These are phyloP conservation scores for Colletotrichum sansevieriae DNA, from an alignment of 2,329 filamentous ascomycete genomes.

Conservation along the genomic window DNA sequence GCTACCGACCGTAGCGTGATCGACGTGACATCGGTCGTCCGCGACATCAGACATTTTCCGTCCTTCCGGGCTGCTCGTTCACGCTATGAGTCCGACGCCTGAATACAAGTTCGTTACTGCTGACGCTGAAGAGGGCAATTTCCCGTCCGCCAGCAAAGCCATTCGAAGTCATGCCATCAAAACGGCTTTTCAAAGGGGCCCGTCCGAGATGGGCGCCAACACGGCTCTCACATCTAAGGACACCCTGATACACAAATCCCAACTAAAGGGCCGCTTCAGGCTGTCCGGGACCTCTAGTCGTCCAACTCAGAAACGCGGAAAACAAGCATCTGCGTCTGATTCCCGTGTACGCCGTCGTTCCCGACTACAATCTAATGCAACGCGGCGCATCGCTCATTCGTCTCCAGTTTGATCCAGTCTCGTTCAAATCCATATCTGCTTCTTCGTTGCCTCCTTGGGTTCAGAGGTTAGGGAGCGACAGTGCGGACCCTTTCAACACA, in stretches of 20 bases:
- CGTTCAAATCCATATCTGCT: neutral
- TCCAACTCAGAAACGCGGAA: neutral
- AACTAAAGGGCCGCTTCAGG: constrained; percentile 40
- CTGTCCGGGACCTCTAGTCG: neutral
- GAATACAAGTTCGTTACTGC: constrained; percentile 41
- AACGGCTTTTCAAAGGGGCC: constrained; percentile 36
- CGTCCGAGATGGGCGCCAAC: constrained; percentile 16
- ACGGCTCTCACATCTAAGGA: constrained; percentile 22
- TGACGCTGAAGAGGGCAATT: constrained; percentile 9
- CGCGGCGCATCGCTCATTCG: neutral
- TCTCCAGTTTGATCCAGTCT: neutral
- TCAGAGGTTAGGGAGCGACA: constrained; percentile 26
- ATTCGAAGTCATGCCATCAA: constrained; percentile 41
- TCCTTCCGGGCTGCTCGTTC: no score
- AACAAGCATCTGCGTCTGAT: neutral
- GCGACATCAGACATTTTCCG: no score
- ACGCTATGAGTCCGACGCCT: constrained; percentile 20
- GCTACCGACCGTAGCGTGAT: no score
- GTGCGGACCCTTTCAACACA: constrained; percentile 41
- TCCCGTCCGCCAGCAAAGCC: constrained; percentile 33
- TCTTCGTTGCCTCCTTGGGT: constrained; percentile 25
- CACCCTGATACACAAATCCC: constrained; percentile 23
- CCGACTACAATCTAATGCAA: no score
- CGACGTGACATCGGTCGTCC: no score
- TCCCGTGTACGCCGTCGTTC: neutral